Base-by-base conservation (phyloP, 2,329 filamentous ascomycete genomes). In the Drechslera avenae region DNA sequence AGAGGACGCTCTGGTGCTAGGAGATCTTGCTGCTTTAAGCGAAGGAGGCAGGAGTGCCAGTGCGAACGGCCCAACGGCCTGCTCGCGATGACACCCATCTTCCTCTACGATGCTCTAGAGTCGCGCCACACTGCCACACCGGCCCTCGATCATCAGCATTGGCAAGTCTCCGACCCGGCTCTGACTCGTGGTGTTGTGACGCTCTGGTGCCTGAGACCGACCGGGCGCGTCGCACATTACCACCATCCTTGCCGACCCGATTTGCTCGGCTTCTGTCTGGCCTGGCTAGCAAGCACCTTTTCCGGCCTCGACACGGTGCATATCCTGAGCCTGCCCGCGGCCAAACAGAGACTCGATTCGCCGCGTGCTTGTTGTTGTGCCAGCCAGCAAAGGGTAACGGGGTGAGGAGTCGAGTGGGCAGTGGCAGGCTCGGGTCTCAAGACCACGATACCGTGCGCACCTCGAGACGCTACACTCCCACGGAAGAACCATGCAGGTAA, bases 401-500 rank as follows among this genome's bases (percentile, higher is more conserved):
- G 39, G n/a, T n/a, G n/a, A n/a, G n/a, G n/a, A n/a, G n/a, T n/a
- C n/a, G 32, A 23, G 19, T 33, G 41, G 52, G 37, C 44, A 52
- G 44, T 50, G 47, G 37, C 33, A 54, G 52, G 36, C 43, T 54
- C 48, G 52, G 53, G 56, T 56, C 58, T 58, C 59, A 52, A 45
- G 46, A 59, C 50, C 46, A 62, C 62, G 63, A 62, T 55, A 65
- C 60, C 62, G 66, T 69, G 67, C 66, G 58, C 61, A 47, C 57
- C 50, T 56, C 60, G 49, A 57, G 53, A 57, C 60, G 41, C 57
- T 50, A 53, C 59, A 59, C 57, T 60, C 60, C 55, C 59, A 58
- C 63, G 49, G 46, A 50, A 50, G 56, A 57, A 56, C 56, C 60
- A 71, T 71, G 68, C 66, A 71, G 66, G 68, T 71, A 60, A 71